A percentile compares a stretch with the other conserved stretches of the same genome.
These are phyloP conservation scores for Udeniomyces megalosporus DNA, from an alignment of 768 basidiomycete species.

Conservation along the genomic window DNA sequence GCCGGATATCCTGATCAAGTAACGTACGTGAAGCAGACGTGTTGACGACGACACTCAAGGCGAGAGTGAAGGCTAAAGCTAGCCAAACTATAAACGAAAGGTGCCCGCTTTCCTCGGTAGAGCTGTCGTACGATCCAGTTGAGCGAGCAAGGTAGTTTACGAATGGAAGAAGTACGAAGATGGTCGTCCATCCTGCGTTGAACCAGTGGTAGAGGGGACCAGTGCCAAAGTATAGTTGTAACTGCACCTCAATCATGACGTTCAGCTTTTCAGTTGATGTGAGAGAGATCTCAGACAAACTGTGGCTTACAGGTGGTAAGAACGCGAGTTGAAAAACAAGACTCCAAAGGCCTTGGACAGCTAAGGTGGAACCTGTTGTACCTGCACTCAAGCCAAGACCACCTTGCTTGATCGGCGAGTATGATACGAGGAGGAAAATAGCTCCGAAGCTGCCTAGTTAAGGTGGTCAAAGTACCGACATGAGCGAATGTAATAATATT, in stretches of 20 bases:
- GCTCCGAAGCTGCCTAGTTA: neutral
- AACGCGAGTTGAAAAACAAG: neutral
- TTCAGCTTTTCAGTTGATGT: too few species aligned
- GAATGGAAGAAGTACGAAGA: constrained; percentile 7
- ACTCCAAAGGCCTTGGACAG: constrained; percentile 1
- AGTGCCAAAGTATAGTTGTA: constrained; percentile 3
- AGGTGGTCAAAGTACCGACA: neutral
- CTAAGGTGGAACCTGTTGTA: constrained; percentile 1
- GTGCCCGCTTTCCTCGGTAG: neutral
- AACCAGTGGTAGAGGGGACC: neutral
- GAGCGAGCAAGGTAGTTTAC: neutral
- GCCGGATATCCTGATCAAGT: too few species aligned
- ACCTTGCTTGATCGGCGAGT: neutral
- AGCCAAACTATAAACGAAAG: neutral
- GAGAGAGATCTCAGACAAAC: too few species aligned
- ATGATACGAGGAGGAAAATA: neutral
- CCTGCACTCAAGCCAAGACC: too few species aligned
- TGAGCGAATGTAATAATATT: too few species aligned
- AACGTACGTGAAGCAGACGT: too few species aligned
- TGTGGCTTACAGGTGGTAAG: neutral
- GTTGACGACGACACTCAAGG: too few species aligned
- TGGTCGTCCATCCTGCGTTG: neutral
- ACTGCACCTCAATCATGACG: too few species aligned
- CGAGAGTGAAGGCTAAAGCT: too few species aligned
- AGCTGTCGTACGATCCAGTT: neutral